Conservation (phyloP, 2,329 filamentous ascomycete genomes). For the Aciculosporium take region DNA sequence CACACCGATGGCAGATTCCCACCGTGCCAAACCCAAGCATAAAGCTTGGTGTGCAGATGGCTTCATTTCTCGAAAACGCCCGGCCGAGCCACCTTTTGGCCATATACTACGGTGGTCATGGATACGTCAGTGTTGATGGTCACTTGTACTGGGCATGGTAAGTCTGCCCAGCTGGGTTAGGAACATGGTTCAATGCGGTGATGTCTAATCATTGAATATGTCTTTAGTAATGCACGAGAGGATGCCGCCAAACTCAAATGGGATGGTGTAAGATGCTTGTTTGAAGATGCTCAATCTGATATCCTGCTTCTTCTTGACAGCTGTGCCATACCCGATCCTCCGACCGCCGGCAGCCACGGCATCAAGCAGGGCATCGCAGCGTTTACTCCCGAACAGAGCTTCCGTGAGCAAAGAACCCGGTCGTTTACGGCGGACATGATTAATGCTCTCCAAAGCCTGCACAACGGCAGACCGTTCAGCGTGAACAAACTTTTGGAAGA, state of each 20-base stretch:
- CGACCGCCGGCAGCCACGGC: slow-evolving; percentile 36
- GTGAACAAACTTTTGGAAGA: slow-evolving; percentile 44
- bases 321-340: slow-evolving; percentile 39
- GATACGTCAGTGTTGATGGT: slow-evolving; percentile 42
- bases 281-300: slow-evolving; percentile 49
- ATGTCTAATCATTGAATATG: slow-evolving; percentile 20
- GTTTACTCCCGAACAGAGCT: slow-evolving; percentile 35
- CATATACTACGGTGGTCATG: slow-evolving; percentile 50
- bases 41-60: slow-evolving; percentile 47
- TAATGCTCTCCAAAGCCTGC: slow-evolving; percentile 40
- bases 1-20: slow-evolving; percentile 47
- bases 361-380: slow-evolving; percentile 50
- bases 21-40: slow-evolving; percentile 43
- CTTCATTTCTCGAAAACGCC: slow-evolving; percentile 44
- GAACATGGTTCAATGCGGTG: neutral
- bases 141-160: slow-evolving; percentile 55
- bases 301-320: slow-evolving; percentile 48
- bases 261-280: slow-evolving; percentile 46
- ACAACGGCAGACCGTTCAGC: slow-evolving; percentile 39
- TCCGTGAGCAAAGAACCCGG: slow-evolving; percentile 28
- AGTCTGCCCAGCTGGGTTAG: slow-evolving; percentile 17
- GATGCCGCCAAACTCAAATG: slow-evolving; percentile 49
- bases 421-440: slow-evolving; percentile 45
- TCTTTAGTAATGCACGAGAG: slow-evolving; percentile 37
- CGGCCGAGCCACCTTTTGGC: slow-evolving; percentile 46